phyloP scores from a whole-genome alignment of 1,284 basidiomycete species.

The Microbotryum violaceum region DNA sequence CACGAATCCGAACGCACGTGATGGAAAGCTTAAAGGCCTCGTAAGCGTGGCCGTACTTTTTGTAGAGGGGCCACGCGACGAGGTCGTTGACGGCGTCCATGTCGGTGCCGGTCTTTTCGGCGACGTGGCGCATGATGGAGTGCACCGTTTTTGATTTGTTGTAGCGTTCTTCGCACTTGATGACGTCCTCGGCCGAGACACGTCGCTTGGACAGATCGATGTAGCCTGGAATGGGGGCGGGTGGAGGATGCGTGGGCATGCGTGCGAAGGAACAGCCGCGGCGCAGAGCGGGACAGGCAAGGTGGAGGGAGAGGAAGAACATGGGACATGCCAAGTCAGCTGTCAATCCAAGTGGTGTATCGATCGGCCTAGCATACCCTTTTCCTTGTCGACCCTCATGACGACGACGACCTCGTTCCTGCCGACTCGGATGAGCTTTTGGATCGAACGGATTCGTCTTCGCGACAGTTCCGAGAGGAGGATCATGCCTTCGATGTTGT shows the following conservation, averaged over 20 bases:
- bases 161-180: conserved; percentile 96
- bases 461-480: conserved; percentile 92
- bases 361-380: conserved; percentile 55
- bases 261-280: neutral
- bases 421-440: conserved; percentile 95
- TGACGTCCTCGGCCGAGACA: conserved; percentile 97
- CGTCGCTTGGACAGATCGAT: conserved; percentile 98
- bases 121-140: conserved; percentile 88
- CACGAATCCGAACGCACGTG: conserved; percentile 53
- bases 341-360: no score
- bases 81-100: conserved; percentile 81
- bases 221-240: conserved; percentile 57
- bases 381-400: conserved; percentile 96
- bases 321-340: no score
- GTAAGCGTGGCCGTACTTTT: conserved; percentile 89
- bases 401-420: conserved; percentile 99
- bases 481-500: conserved; percentile 99
- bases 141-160: conserved; percentile 95
- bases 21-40: conserved; percentile 96
- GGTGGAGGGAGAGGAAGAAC: neutral
- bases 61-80: conserved; percentile 87
- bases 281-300: neutral
- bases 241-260: neutral
- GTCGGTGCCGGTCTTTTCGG: conserved; percentile 62
- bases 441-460: conserved; percentile 93